Base-by-base conservation (phyloP, 371 early-diverging fungal species). In the Apophysomyces trapeziformis region DNA sequence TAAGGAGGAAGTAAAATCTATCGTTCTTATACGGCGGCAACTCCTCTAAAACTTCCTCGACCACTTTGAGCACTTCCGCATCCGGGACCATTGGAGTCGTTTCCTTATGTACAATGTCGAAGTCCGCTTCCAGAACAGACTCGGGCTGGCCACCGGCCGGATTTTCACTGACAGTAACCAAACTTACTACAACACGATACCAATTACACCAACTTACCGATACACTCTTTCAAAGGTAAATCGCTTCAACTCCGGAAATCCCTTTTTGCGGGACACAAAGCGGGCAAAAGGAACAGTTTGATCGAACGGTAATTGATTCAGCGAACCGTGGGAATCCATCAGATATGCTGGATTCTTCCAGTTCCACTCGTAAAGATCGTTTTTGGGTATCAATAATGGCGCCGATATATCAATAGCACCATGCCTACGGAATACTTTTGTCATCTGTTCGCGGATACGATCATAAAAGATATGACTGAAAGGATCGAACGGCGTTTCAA, bases 261-360 rank as follows among this genome's bases (percentile, higher is more conserved):
- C 79, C 39, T 87, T 91, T 57, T 85, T 82, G 1, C 96, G 83
- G 5, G 93, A 87, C 39, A 97, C 79, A 44, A 87, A 93, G 37
- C 98, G 77, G 0, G 96, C 96, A 84, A 96, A 97, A 5, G 97
- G 95, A 4, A 92, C 89, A 0, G 97, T 96, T 70, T 96, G 85
- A 76, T 98, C 97, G 72, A 91, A 93, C 0, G 96, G 96, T 16
- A 98, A 74, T 41, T 89, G 93, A 54, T 96, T 95, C 38, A 96
- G 74, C 26, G 87, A 85, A 46, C 97, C 98, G 45, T 84, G 84
- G 1, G 90, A 75, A 61, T 97, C 97, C 76, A 98, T 80, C 39
- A 95, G 75, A 67, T 90, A 84, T 3, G 92, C 95, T 1, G 92
- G 90, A 32, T 84, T 84, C 66, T 92, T 90, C 70, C 84, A 83